A percentile compares a stretch with the other conserved stretches of the same genome.
Evolutionary conservation across 495 filamentous ascomycete species (phyloP).

Genomic region (Talaromyces thailandensis): DNA sequence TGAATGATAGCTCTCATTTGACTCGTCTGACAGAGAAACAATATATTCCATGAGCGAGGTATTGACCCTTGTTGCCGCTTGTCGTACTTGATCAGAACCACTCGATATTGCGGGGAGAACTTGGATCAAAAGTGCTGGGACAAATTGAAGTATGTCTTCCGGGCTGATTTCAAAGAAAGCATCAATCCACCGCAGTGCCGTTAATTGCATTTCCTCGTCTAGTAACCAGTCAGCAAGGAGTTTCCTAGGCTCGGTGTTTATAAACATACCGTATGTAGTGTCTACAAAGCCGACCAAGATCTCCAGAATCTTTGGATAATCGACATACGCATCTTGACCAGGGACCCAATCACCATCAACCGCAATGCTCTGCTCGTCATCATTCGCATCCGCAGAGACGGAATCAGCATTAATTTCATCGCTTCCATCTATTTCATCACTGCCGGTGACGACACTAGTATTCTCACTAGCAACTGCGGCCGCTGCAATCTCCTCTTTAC

Average conservation of each 20-base stretch:
- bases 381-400: constrained; percentile 47
- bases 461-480: constrained; percentile 57
- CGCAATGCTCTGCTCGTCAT: constrained; percentile 54
- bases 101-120: constrained; percentile 93
- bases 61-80: constrained; percentile 83
- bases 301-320: constrained; percentile 83
- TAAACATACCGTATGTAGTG: constrained; percentile 58
- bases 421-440: constrained; percentile 28
- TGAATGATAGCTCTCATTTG: constrained; percentile 27
- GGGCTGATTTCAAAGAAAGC: constrained; percentile 95
- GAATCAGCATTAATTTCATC: constrained; percentile 45
- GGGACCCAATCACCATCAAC: constrained; percentile 90
- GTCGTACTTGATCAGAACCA: constrained; percentile 76
- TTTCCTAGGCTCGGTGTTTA: neutral
- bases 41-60: constrained; percentile 85
- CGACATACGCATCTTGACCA: constrained; percentile 92
- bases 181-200: constrained; percentile 90
- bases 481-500: constrained; percentile 56
- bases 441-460: constrained; percentile 46
- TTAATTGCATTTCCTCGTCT: constrained; percentile 86
- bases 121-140: constrained; percentile 82
- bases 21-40: constrained; percentile 77
- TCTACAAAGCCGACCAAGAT: constrained; percentile 88
- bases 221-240: constrained; percentile 7
- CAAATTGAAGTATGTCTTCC: constrained; percentile 93